These are phyloP conservation scores for Trichoderma gracile DNA, from an alignment of 2,329 filamentous ascomycete genomes.

Conservation along the genomic window DNA sequence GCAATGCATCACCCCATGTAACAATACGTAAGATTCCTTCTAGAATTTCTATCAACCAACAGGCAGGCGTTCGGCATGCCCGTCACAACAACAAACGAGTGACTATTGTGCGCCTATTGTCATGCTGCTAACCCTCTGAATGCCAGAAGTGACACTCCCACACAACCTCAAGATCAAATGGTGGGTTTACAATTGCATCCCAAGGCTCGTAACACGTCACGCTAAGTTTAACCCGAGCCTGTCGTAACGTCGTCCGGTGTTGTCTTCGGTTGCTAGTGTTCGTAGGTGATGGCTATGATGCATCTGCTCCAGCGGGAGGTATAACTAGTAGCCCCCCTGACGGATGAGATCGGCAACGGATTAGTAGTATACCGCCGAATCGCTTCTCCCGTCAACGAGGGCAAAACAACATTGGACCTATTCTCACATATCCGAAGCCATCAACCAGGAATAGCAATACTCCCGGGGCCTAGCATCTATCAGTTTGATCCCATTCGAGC, in stretches of 20 bases:
- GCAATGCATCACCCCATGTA: background rate
- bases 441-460: no score
- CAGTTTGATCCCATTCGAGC: no score
- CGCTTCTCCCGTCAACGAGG: no score
- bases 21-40: background rate
- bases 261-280: no score
- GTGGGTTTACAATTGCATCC: background rate
- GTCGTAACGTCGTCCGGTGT: background rate
- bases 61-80: background rate
- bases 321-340: background rate
- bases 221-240: background rate
- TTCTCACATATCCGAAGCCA: no score
- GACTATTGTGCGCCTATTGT: background rate
- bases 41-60: background rate
- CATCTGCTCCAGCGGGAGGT: background rate
- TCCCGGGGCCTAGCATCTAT: no score
- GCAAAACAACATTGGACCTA: no score
- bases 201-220: background rate
- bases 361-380: background rate
- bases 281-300: no score
- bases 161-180: background rate
- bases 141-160: background rate
- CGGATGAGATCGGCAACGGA: background rate
- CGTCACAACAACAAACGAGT: background rate
- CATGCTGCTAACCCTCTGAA: no score